Evolutionary conservation across 1,139 yeast genomes (phyloP), one percentile per base, ranked within the genome.

Genomic region (Saccharomyces hybrid): DNA sequence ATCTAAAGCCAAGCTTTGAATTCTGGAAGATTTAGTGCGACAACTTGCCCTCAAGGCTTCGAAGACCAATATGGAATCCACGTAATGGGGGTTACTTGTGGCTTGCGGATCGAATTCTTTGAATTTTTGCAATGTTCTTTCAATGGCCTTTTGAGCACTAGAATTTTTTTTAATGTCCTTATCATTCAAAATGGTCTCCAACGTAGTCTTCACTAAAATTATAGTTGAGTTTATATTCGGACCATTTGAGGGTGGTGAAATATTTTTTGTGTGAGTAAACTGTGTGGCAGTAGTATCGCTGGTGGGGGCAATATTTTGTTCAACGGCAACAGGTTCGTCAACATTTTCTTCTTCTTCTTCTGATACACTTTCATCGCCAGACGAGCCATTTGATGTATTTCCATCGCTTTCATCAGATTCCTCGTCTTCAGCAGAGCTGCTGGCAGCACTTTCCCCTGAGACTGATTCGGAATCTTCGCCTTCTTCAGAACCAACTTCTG

Each of bases 11-110:
- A 75, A 71, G 28, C 80, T 76, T 58, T 81, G 81, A 31, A 83
- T 74, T 9, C 78, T 83, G 13, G 74, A 72, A 50, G 76, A 77
- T 50, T 75, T 71, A 7, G 82, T 75, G 56, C 80, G 77, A 62
- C 86, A 82, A 3, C 84, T 80, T n/a, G 79, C 63, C 58, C 83
- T 75, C 56, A 85, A 70, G 1, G 88, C 84, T 60, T 83, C 88
- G 63, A 84, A 82, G 3, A 85, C 75, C 11, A 73, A 68, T 6
- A 71, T 61, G 0, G 84, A 78, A 32, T 79, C 73, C 26, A 82
- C 76, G 44, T 38, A 38, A 38, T 38, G 44, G 9, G 25, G 8
- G 34, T 70, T 63, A 38, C 55, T 46, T 5, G 30, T 46, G 48
- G 20, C 4, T 26, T 46, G 49, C 1, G 68, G 60, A 13, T 56